Evolutionary conservation across 73 alveolate species (phyloP).

Genomic region (Paramecium tetraurelia): DNA sequence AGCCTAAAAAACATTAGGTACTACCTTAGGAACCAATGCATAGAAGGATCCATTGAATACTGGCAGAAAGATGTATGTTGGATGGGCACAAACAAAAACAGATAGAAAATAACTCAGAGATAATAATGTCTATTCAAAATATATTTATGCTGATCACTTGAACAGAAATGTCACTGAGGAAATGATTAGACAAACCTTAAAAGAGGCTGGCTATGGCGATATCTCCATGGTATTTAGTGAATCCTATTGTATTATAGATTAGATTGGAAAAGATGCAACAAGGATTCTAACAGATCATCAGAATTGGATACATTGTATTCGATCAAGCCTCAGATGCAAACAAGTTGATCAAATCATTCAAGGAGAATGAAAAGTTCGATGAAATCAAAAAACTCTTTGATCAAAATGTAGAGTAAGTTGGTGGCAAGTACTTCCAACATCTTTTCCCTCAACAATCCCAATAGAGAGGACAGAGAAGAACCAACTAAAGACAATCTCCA

Average conservation of each 20-base stretch:
- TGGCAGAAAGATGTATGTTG: conserved; percentile 34
- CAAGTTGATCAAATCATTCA: background rate
- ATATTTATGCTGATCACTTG: conserved; percentile 14
- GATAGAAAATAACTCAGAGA: conserved; percentile 47
- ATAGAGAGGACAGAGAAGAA: conserved; percentile 11
- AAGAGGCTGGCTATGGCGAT: conserved; percentile 37
- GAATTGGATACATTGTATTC: conserved; percentile 36
- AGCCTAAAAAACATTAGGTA: background rate
- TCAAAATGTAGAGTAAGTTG: background rate
- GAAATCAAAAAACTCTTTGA: background rate
- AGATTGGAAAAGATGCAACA: conserved; percentile 37
- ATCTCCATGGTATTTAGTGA: background rate
- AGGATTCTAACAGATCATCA: conserved; percentile 6
- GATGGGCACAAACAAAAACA: conserved; percentile 35
- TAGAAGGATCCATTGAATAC: conserved; percentile 3
- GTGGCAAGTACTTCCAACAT: background rate
- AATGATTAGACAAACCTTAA: background rate
- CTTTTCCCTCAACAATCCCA: conserved; percentile 19
- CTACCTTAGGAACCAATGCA: background rate
- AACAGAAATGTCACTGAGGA: conserved; percentile 34
- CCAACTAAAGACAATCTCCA: background rate
- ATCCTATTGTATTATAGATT: background rate
- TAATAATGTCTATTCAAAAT: background rate
- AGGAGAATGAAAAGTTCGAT: conserved; percentile 29
- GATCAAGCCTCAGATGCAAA: conserved; percentile 32